Conservation (phyloP, 1,139 yeast genomes). For the Scheffersomyces titani region DNA sequence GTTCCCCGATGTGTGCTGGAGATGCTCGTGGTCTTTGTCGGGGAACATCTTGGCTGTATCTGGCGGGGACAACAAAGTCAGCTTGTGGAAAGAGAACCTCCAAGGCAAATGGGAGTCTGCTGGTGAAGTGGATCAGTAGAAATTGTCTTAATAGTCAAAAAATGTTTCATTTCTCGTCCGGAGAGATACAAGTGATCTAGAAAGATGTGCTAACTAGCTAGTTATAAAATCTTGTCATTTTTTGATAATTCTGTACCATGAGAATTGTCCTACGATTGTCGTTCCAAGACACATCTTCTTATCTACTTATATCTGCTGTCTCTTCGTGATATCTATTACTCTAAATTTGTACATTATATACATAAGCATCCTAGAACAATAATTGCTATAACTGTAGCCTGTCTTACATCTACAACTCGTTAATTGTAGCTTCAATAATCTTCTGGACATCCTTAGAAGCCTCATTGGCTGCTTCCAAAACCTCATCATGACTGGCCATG, state of each 20-base stretch:
- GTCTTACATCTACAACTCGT: constrained; percentile 29
- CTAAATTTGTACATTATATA: background rate
- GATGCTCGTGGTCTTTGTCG: constrained; percentile 95
- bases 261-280: background rate
- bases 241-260: background rate
- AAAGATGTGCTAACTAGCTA: background rate
- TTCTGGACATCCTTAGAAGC: constrained; percentile 81
- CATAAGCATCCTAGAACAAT: background rate
- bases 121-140: constrained; percentile 83
- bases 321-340: background rate
- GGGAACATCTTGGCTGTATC: constrained; percentile 95
- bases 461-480: constrained; percentile 73
- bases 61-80: constrained; percentile 95
- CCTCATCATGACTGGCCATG: constrained; percentile 89
- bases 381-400: background rate
- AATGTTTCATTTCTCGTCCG: background rate
- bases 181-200: background rate
- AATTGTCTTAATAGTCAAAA: background rate
- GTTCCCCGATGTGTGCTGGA: constrained; percentile 97
- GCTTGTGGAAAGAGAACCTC: constrained; percentile 94
- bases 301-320: background rate
- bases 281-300: background rate
- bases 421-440: constrained; percentile 66
- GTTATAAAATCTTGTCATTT: background rate
- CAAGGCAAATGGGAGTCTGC: constrained; percentile 97